Base-by-base conservation (phyloP, 495 filamentous ascomycete species). In the Annulohypoxylon bovei region DNA sequence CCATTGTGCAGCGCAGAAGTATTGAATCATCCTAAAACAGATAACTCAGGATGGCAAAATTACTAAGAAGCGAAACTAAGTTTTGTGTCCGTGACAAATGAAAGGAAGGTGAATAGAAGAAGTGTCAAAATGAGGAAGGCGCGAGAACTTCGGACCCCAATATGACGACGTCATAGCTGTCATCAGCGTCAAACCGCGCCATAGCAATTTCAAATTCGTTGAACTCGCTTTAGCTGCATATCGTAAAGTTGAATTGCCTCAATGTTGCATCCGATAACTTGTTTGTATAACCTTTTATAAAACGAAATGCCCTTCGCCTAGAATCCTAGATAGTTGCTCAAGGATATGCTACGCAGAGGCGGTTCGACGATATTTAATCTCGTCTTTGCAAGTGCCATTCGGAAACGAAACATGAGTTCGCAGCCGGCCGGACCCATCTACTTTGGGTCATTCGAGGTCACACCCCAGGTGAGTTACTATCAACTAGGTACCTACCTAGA, bases 371-470 rank as follows among this genome's bases (percentile, higher is more conserved):
- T 66, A 66, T 20, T 44, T 4, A 65, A 55, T 32, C 55, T 68
- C 32, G 35, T 56, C 35, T 39, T 37, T 12, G 25, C 23, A 23
- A 55, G 46, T 40, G 7, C 33, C 11, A 14, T 37, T n/a, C 46
- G 16, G 32, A 68, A 32, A 60, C 65, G 70, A 54, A 68, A 44
- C 7, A 68, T 68, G 60, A 61, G 60, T 57, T 72, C 70, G 6
- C 44, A 16, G 18, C 27, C 58, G 14, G n/a, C 32, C 3, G 67
- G 76, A 22, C 75, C 80, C 30, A 81, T 91, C 58, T 79, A 87
- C 77, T 92, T 92, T 63, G 89, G 88, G 18, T 80, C 84, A 12
- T 91, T 89, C 65, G 81, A 90, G 20, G 88, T 92, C 50, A 90
- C 89, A 9, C 77, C 81, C 53, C 89, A 91, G 76, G 88, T 87